Percentiles rank a stretch among this genome's conserved stretches.
These are phyloP conservation scores for Daldinia sp. DNA, from an alignment of 2,329 filamentous ascomycete species.

Conservation along the genomic window DNA sequence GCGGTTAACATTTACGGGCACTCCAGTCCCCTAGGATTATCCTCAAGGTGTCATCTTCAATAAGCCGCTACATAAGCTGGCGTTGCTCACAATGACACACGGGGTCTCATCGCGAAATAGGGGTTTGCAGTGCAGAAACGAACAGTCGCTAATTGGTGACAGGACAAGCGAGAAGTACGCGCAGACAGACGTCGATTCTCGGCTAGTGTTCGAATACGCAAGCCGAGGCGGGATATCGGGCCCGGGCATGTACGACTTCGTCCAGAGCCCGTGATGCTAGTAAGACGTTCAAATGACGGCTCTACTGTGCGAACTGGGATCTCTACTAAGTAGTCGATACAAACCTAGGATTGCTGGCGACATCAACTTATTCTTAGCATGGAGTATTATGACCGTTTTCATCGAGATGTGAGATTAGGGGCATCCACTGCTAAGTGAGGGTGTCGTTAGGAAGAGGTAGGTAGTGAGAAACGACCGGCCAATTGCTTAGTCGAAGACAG, in stretches of 20 bases:
- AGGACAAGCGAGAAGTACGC: not conserved
- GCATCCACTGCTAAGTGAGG: not conserved
- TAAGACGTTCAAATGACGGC: not conserved
- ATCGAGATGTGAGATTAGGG: not conserved
- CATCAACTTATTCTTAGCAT: not conserved
- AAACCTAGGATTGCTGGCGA: not conserved
- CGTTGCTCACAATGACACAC: constrained; percentile 8
- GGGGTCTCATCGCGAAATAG: not conserved
- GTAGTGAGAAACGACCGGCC: not conserved
- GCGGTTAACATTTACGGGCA: constrained; percentile 1
- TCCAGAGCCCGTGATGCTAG: constrained; percentile 3
- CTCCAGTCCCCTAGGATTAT: constrained; percentile 1
- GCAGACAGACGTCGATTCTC: not conserved
- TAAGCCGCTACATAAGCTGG: constrained; percentile 15
- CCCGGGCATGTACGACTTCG: constrained; percentile 3
- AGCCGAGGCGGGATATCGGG: constrained; percentile 15
- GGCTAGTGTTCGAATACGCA: not conserved
- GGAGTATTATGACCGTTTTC: not conserved
- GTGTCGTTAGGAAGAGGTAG: not conserved
- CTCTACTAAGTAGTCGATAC: constrained; percentile 28
- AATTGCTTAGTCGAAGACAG: not conserved
- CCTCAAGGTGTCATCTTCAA: constrained; percentile 23
- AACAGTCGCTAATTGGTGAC: not conserved
- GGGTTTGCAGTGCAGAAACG: not conserved
- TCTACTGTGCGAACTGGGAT: constrained; percentile 26